Evolutionary conservation across 768 basidiomycete genomes (phyloP).

Genomic region (Boletus rubropictus): DNA sequence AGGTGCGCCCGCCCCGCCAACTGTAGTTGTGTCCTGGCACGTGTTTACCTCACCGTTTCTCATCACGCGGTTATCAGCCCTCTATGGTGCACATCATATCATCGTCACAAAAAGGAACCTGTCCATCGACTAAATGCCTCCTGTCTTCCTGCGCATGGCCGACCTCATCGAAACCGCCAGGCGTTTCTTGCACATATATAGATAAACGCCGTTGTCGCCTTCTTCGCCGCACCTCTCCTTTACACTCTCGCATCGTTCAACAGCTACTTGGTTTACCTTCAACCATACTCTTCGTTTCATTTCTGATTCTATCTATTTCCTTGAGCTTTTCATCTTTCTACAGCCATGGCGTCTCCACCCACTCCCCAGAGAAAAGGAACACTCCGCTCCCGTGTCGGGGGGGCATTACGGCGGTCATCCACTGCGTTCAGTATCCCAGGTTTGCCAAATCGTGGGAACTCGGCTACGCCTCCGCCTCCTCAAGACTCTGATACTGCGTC

Average conservation of each 20-base stretch:
- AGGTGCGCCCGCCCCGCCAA: slow-evolving; percentile 12
- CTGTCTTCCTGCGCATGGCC: slow-evolving; percentile 27
- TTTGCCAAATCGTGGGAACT: slow-evolving; percentile 27
- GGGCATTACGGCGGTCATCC: slow-evolving; percentile 56
- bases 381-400: slow-evolving; percentile 57
- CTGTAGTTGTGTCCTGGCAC: slow-evolving; percentile 18
- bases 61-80: slow-evolving; percentile 34
- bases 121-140: slow-evolving; percentile 15
- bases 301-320: slow-evolving; percentile 9
- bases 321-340: slow-evolving; percentile 9
- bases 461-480: slow-evolving; percentile 23
- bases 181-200: slow-evolving; percentile 28
- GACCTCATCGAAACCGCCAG: slow-evolving; percentile 34
- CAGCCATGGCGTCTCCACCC: slow-evolving; percentile 26
- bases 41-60: slow-evolving; percentile 27
- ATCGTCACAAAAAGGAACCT: slow-evolving; percentile 18
- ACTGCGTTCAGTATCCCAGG: slow-evolving; percentile 42
- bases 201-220: slow-evolving; percentile 19
- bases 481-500: slow-evolving; percentile 27
- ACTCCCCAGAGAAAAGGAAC: slow-evolving; percentile 35
- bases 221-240: slow-evolving; percentile 17
- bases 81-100: slow-evolving; percentile 29
- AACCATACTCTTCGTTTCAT: slow-evolving; percentile 1
- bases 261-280: slow-evolving; percentile 8
- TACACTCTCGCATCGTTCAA: slow-evolving; percentile 15